phyloP scores from a whole-genome alignment of 352 stramenopile genomes.

The Globisporangium echinulatum region DNA sequence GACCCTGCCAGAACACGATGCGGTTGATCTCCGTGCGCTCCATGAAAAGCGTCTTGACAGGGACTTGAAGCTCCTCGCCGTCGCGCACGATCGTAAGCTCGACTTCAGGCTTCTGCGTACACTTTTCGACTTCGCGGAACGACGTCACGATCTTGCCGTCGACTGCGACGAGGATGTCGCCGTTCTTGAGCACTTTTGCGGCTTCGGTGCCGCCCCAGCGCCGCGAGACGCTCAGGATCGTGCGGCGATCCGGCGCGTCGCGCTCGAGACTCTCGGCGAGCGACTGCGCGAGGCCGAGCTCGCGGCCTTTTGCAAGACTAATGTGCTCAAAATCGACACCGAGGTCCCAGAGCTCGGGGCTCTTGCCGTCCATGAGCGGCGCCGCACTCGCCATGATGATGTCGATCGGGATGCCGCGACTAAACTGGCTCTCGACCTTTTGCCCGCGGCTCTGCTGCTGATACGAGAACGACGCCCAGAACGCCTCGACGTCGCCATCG shows the following conservation, averaged over 20 bases:
- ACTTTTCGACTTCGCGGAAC: conserved; percentile 82
- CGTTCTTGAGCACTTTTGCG: conserved; percentile 62
- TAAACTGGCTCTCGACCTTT: conserved; percentile 85
- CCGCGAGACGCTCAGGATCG: conserved; percentile 74
- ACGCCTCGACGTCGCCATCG: conserved; percentile 65
- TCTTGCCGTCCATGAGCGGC: conserved; percentile 59
- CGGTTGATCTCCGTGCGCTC: conserved; percentile 86
- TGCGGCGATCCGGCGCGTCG: conserved; percentile 56
- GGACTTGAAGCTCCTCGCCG: conserved; percentile 53
- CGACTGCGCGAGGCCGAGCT: conserved; percentile 78
- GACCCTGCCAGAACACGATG: conserved; percentile 89
- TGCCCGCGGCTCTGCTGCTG: conserved; percentile 66
- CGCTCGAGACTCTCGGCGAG: conserved; percentile 73
- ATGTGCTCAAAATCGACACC: conserved; percentile 86
- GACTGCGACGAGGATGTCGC: conserved; percentile 83
- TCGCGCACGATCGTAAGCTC: conserved; percentile 84
- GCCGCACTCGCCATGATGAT: conserved; percentile 85
- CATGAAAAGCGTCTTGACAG: conserved; percentile 76
- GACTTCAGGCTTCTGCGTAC: conserved; percentile 70
- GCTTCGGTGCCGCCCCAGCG: conserved; percentile 74
- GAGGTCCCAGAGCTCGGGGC: conserved; percentile 72
- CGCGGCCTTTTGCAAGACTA: conserved; percentile 83
- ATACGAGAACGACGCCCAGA: conserved; percentile 86
- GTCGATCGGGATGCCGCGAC: conserved; percentile 79
- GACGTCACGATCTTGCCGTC: conserved; percentile 79